Evolutionary conservation across 2,329 filamentous ascomycete genomes (phyloP).

Genomic region (Epichloe typhina): DNA sequence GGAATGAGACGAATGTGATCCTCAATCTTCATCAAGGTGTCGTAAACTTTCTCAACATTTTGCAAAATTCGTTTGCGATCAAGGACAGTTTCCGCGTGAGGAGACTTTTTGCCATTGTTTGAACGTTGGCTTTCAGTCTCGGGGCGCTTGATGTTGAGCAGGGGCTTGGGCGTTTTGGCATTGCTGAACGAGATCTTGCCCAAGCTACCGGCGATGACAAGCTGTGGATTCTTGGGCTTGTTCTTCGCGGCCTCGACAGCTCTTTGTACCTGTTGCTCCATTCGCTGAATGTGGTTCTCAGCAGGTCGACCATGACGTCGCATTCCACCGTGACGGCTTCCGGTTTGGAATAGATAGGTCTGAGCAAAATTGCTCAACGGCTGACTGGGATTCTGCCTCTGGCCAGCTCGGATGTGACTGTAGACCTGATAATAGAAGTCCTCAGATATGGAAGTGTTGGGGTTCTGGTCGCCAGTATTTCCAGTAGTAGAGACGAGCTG

Average conservation of each 20-base stretch:
- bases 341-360: conserved; percentile 93
- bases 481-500: conserved; percentile 89
- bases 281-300: conserved; percentile 95
- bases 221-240: conserved; percentile 92
- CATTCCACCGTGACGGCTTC: conserved; percentile 62
- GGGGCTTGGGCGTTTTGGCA: conserved; percentile 87
- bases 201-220: conserved; percentile 89
- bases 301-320: conserved; percentile 68
- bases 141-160: conserved; percentile 86
- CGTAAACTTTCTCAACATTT: conserved; percentile 82
- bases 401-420: conserved; percentile 81
- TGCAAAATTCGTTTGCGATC: conserved; percentile 73
- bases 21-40: conserved; percentile 82
- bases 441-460: conserved; percentile 70
- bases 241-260: conserved; percentile 95
- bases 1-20: conserved; percentile 79
- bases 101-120: conserved; percentile 31
- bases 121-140: conserved; percentile 51
- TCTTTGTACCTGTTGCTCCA: conserved; percentile 97
- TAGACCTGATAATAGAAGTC: conserved; percentile 99
- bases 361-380: conserved; percentile 93
- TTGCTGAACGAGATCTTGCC: conserved; percentile 99
- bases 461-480: conserved; percentile 65
- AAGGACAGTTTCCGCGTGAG: conserved; percentile 32
- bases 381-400: conserved; percentile 82